A percentile compares a stretch with the other conserved stretches of the same genome.
Conservation (phyloP, 495 filamentous ascomycete genomes). For the Penicillium ucsense region DNA sequence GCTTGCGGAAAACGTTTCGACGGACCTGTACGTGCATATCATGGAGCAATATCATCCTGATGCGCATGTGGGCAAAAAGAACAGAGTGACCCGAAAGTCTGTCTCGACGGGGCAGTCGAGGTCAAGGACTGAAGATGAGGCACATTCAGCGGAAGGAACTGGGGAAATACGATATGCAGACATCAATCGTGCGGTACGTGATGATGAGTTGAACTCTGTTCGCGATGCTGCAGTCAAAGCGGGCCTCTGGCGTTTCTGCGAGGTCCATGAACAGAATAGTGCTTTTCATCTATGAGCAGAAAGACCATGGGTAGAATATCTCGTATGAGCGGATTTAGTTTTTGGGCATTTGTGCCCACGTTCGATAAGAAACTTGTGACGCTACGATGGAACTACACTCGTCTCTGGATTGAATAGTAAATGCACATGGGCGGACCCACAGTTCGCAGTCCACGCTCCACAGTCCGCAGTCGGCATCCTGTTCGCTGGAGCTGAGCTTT, state of each 20-base stretch:
- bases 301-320: neutral
- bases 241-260: slow-evolving; percentile 67
- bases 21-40: slow-evolving; percentile 59
- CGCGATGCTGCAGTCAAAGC: slow-evolving; percentile 53
- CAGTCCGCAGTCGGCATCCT: too few relatives aligned
- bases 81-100: slow-evolving; percentile 15
- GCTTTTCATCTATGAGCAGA: slow-evolving; percentile 53
- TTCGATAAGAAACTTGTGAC: too few relatives aligned
- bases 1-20: slow-evolving; percentile 55
- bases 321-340: neutral
- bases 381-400: too few relatives aligned
- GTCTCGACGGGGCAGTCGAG: neutral
- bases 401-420: too few relatives aligned
- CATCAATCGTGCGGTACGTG: slow-evolving; percentile 59
- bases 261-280: slow-evolving; percentile 52
- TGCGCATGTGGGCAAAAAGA: slow-evolving; percentile 64
- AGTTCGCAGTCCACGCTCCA: too few relatives aligned
- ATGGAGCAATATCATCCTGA: slow-evolving; percentile 74
- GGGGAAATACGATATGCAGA: slow-evolving; percentile 57
- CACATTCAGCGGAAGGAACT: slow-evolving; percentile 1
- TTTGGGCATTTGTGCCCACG: too few relatives aligned
- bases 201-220: slow-evolving; percentile 52
- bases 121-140: slow-evolving; percentile 4
- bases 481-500: too few relatives aligned
- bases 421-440: too few relatives aligned